Base-by-base conservation (phyloP, 768 basidiomycete species). In the Multifurca ochricompacta region DNA sequence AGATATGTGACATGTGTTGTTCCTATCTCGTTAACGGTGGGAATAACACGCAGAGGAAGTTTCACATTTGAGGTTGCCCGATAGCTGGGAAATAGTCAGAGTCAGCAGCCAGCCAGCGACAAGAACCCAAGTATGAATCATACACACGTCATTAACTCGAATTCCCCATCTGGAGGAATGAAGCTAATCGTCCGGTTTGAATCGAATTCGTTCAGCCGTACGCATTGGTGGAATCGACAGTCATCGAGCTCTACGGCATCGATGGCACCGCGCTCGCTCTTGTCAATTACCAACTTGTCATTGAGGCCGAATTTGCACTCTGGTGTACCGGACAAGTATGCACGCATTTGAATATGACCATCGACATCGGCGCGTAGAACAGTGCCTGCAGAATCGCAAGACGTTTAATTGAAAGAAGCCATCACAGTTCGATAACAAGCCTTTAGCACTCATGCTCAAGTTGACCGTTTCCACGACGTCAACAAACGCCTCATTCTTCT, bases 401-500 rank as follows among this genome's bases (percentile, higher is more conserved):
- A 46, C 30, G 43, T 31, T 56, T 37, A 43, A 37, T 11, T 7
- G 35, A 14, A 14, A 58, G 46, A 44, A 48, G 19, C 2, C 6
- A 36, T 5, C 42, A 13, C 61, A 4, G 31, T 3, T n/a, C n/a
- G n/a, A n/a, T n/a, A 14, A 65, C 75, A 44, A 56, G 87, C 93
- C 94, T 74, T 95, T 97, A 2, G 93, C 88, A 67, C 91, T 95
- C 94, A 98, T 96, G 63, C 91, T 85, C 51, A 98, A 68, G 65
- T 99, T 98, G 58, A 99, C 90, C 2, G 80, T 90, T 73, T 99
- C 96, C 40, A 99, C 89, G 8, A 99, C 96, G 66, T 99, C 96
- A n/a, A 99, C 95, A 62, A 98, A 99, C 0, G 96, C 96, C 66
- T 99, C 96, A 61, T 99, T 99, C 78, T 98, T 99, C 75, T 96